Evolutionary conservation across 1,139 yeast genomes (phyloP), one percentile per base, ranked within the genome.

Genomic region (Pneumocystis wakefieldiae): DNA sequence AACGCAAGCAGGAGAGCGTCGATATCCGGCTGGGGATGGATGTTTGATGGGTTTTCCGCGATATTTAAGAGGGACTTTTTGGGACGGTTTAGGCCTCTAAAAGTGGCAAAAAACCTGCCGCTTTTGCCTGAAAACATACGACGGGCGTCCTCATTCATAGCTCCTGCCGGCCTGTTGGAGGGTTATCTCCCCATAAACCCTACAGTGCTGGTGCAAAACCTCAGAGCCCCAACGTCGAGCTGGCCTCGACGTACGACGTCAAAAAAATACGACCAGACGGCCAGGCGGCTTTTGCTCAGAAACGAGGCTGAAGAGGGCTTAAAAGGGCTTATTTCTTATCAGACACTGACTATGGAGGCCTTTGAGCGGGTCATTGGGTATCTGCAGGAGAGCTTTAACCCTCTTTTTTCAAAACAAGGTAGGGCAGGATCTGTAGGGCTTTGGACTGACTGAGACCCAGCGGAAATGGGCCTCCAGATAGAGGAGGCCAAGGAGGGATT

Each of bases 401-500:
- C 70, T 2, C 59, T 66, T 6, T 64, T 64, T 12, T 67, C 69
- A 3, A 63, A 62, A 59, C 67, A 67, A 64, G 69, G 70, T 68
- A 10, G 14, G 15, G n/a, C 12, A 8, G 5, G 38, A 38, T 12
- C 8, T 10, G 19, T 24, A 12, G 37, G 38, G 6, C 1, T 17
- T 15, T 37, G 2, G 6, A 19, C 5, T 48, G 12, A 48, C 3
- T 3, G 1, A 14, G 4, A 12, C 24, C 8, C 57, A 69, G 80
- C 78, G 59, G 80, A 77, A 65, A 71, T 71, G 39, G 66, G 73
- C 59, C 70, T 92, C 69, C 81, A 82, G 66, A 73, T 81, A 10
- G 75, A 85, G 62, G 97, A 92, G 71, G 67, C 73, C 3, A 78
- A 79, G 59, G 82, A 83, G 32, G 95, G 94, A 3, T 94, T 92